A percentile compares a stretch with the other conserved stretches of the same genome.
These are phyloP conservation scores for Knoxia roxburghii DNA, from an alignment of 257 asterid genomes.

Conservation along the genomic window DNA sequence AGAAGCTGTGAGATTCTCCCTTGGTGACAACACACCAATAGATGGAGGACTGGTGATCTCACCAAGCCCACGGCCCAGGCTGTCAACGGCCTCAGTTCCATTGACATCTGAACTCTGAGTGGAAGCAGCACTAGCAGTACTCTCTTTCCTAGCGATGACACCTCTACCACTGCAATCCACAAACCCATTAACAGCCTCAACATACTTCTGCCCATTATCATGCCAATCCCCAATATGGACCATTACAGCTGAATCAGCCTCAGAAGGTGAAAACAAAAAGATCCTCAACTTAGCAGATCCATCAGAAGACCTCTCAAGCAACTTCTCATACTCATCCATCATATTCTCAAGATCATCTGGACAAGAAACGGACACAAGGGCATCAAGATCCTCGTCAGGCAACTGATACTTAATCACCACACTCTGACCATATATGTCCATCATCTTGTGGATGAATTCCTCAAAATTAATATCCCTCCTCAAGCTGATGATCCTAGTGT, in stretches of 20 bases:
- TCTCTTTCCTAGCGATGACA: slow-evolving; percentile 58
- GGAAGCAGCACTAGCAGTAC: slow-evolving; percentile 63
- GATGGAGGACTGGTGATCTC: slow-evolving; percentile 48
- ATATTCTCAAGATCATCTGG: slow-evolving; percentile 93
- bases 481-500: slow-evolving; percentile 78
- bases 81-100: slow-evolving; percentile 56
- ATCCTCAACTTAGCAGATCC: slow-evolving; percentile 90
- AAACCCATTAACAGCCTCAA: slow-evolving; percentile 90
- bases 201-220: slow-evolving; percentile 73
- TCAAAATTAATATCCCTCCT: slow-evolving; percentile 54
- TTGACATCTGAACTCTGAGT: slow-evolving; percentile 63
- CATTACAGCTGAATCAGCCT: slow-evolving; percentile 44
- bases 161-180: slow-evolving; percentile 35
- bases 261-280: slow-evolving; percentile 76
- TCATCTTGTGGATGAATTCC: slow-evolving; percentile 64
- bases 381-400: slow-evolving; percentile 97
- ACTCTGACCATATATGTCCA: slow-evolving; percentile 46
- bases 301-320: slow-evolving; percentile 63
- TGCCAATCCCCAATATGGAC: slow-evolving; percentile 52
- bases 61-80: slow-evolving; percentile 33
- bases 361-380: slow-evolving; percentile 88
- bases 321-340: slow-evolving; percentile 95
- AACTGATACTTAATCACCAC: slow-evolving; percentile 85
- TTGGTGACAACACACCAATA: slow-evolving; percentile 42
- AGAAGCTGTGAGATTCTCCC: slow-evolving; percentile 32